Conservation (phyloP, 257 asterid genomes). For the Nicotiana noctiflora region DNA sequence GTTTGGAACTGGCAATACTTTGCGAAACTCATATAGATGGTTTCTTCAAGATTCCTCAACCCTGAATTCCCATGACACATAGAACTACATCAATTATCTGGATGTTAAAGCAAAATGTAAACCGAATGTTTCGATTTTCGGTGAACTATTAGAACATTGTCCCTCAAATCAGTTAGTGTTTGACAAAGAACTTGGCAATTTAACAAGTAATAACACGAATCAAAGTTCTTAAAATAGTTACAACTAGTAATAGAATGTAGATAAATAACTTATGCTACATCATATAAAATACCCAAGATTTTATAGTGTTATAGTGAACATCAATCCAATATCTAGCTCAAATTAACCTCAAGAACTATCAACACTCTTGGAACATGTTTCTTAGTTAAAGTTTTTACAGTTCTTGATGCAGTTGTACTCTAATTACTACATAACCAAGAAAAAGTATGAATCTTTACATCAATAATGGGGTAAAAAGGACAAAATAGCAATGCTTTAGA, state of each 20-base stretch:
- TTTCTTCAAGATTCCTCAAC: not conserved
- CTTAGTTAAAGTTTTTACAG: not conserved
- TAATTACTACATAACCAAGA: too few species aligned
- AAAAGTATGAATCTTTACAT: too few species aligned
- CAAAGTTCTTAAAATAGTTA: not conserved
- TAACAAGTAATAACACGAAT: not conserved
- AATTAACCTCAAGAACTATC: not conserved
- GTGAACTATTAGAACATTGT: not conserved
- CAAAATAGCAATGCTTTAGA: not conserved
- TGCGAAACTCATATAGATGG: not conserved
- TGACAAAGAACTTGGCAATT: not conserved
- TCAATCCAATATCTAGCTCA: not conserved
- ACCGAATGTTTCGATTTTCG: not conserved
- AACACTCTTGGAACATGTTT: not conserved
- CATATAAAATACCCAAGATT: not conserved
- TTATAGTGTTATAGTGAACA: not conserved
- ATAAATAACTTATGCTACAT: not conserved
- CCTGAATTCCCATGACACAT: not conserved
- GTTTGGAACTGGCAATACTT: not conserved
- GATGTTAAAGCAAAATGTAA: not conserved
- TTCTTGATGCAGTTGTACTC: not conserved
- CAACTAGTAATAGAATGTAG: not conserved
- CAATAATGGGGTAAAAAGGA: too few species aligned
- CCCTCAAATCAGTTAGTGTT: not conserved
- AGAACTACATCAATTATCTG: not conserved